phyloP scores from a whole-genome alignment of 192 early-diverging fungal genomes.

The Backusella sp. region DNA sequence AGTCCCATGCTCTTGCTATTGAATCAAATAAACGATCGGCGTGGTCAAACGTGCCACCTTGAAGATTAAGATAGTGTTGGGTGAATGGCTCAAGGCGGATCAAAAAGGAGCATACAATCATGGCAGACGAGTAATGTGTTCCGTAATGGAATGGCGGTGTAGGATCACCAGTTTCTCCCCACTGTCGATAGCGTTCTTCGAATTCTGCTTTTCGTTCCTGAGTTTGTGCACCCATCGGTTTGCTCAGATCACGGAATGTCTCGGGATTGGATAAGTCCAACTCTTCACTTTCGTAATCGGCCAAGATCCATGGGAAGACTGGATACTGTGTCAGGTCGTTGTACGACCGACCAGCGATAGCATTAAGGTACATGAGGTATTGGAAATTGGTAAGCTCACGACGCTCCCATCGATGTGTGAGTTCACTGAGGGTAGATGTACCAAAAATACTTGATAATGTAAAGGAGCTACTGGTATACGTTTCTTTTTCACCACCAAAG shows the following conservation, averaged over 20 bases:
- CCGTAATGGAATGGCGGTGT: slow-evolving; percentile 86
- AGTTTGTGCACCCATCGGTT: slow-evolving; percentile 88
- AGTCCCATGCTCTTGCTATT: slow-evolving; percentile 69
- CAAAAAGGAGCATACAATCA: slow-evolving; percentile 85
- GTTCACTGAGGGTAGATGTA: slow-evolving; percentile 58
- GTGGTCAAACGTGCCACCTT: slow-evolving; percentile 83
- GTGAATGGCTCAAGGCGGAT: slow-evolving; percentile 93
- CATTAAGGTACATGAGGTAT: slow-evolving; percentile 93
- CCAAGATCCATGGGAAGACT: slow-evolving; percentile 92
- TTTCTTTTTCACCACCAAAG: slow-evolving; percentile 40
- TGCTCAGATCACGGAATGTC: slow-evolving; percentile 87
- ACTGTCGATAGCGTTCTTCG: slow-evolving; percentile 59
- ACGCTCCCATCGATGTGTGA: slow-evolving; percentile 80
- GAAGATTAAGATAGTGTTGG: slow-evolving; percentile 69
- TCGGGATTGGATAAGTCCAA: slow-evolving; percentile 74
- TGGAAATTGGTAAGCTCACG: slow-evolving; percentile 94
- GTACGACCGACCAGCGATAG: slow-evolving; percentile 80
- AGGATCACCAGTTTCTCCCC: slow-evolving; percentile 50
- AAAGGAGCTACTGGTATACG: slow-evolving; percentile 27
- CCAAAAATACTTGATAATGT: slow-evolving; percentile 63
- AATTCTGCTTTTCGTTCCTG: slow-evolving; percentile 63
- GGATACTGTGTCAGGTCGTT: slow-evolving; percentile 94
- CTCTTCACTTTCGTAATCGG: slow-evolving; percentile 73
- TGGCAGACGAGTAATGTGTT: slow-evolving; percentile 93
- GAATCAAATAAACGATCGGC: slow-evolving; percentile 81